These are phyloP conservation scores for Phytopythium oedochilum DNA, from an alignment of 352 stramenopile genomes.

Conservation along the genomic window DNA sequence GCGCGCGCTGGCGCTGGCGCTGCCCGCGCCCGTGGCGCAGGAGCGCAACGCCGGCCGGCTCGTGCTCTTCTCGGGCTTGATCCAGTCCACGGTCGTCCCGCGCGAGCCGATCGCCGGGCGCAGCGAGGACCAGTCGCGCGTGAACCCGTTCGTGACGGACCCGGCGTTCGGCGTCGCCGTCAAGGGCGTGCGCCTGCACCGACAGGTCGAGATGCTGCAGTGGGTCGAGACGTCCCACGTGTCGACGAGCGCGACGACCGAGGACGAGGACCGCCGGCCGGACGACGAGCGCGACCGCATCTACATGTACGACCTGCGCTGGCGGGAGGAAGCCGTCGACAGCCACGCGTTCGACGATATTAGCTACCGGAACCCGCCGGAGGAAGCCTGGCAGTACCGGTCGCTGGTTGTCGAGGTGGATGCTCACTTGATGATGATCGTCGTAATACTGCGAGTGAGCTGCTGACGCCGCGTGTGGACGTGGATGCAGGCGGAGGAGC, in stretches of 20 bases:
- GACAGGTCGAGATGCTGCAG: slow-evolving; percentile 76
- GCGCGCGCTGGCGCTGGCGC: slow-evolving; percentile 17
- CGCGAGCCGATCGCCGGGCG: slow-evolving; percentile 7
- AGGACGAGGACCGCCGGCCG: slow-evolving; percentile 38
- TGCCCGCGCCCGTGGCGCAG: slow-evolving; percentile 17
- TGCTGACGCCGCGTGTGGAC: too few relatives aligned
- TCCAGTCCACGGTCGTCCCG: slow-evolving; percentile 27
- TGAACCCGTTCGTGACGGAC: slow-evolving; percentile 58
- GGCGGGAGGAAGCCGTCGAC: slow-evolving; percentile 44
- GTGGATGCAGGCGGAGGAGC: slow-evolving; percentile 13
- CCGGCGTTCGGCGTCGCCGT: slow-evolving; percentile 50
- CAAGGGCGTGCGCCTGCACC: slow-evolving; percentile 59
- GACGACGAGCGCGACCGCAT: slow-evolving; percentile 59
- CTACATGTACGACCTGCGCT: slow-evolving; percentile 69
- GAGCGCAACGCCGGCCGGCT: slow-evolving; percentile 21
- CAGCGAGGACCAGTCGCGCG: slow-evolving; percentile 12
- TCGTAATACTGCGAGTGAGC: too few relatives aligned
- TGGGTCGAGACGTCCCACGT: slow-evolving; percentile 76
- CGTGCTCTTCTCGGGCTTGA: slow-evolving; percentile 44
- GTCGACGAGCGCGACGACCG: slow-evolving; percentile 30
- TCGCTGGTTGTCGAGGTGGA: slow-evolving; percentile 20
- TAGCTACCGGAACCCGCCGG: slow-evolving; percentile 56
- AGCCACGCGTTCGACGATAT: slow-evolving; percentile 55
- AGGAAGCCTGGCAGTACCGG: slow-evolving; percentile 47
- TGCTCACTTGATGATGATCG: slow-evolving; percentile 6